Evolutionary conservation across 495 filamentous ascomycete genomes (phyloP), one percentile per base, ranked within the genome.

Genomic region (Lichina pygmaea): DNA sequence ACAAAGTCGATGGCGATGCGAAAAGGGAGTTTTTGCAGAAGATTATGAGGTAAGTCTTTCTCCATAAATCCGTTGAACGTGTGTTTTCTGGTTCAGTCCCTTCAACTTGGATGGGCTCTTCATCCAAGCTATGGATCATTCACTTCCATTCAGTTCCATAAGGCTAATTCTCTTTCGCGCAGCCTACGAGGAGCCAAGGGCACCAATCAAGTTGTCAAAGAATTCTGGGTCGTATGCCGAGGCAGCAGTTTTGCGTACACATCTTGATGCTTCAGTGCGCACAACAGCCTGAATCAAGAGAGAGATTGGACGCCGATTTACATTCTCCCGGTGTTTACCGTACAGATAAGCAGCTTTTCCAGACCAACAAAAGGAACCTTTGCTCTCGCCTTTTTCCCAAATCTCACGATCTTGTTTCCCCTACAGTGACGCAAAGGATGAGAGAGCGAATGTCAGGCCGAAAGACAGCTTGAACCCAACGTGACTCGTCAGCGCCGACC

Each of bases 221-320:
- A 75, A 0, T 81, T 83, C 52, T 85, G 77, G 75, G 57, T 79
- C 15, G 66, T 67, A 33, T 81, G 76, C 55, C 66, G 77, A 11
- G 77, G 78, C 6, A 67, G 72, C n/a, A 66, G 61, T 34, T 78
- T 77, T 52, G 67, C 73, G 42, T 81, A 81, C 55, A 62, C 66
- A 31, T 65, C 62, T 42, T 62, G 40, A 52, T 30, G 24, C 4
- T 4, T 4, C 4, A 24, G 24, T 24, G 24, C 24, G 24, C 24
- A 24, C 24, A 24, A 4, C 24, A 24, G 24, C 4, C 24, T 24
- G 4, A 4, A 24, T 1, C 24, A 24, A 24, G 24, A 24, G 24
- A 24, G 4, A 24, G 24, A 1, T 24, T 24, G 24, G 24, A 24
- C 24, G 24, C 4, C 24, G 24, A 24, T 24, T 4, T 4, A 4